Evolutionary conservation across 768 basidiomycete genomes (phyloP).

Genomic region (Lentinula detonsa): DNA sequence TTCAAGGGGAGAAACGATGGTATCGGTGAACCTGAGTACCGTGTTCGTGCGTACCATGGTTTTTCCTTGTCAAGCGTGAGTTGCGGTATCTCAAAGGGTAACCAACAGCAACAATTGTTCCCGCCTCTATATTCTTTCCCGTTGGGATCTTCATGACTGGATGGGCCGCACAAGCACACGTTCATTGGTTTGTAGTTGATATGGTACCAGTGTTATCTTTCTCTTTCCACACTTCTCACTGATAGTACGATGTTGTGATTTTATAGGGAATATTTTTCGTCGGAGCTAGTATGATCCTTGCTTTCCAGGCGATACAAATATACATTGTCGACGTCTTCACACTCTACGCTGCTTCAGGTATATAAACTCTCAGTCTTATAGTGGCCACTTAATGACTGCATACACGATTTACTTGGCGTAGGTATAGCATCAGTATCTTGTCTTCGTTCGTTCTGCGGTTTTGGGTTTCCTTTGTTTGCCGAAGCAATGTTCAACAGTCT

Average conservation of each 20-base stretch:
- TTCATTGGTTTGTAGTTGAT: conserved; percentile 70
- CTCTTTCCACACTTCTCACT: conserved; percentile 2
- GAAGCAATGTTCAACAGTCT: conserved; percentile 59
- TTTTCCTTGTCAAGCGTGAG: not conserved
- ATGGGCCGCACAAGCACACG: conserved; percentile 53
- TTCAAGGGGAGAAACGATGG: conserved; percentile 42
- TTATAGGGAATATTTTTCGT: conserved; percentile 49
- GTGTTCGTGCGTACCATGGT: conserved; percentile 33
- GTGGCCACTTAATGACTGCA: not conserved
- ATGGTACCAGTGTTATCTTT: conserved; percentile 31
- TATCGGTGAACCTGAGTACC: conserved; percentile 44
- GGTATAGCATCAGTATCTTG: conserved; percentile 48
- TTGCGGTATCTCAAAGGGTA: too few relatives aligned
- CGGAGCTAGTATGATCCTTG: conserved; percentile 52
- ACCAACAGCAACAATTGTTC: conserved; percentile 47
- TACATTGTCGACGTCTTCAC: conserved; percentile 68
- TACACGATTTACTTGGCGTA: conserved; percentile 34
- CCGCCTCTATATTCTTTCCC: conserved; percentile 55
- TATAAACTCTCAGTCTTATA: conserved; percentile 6
- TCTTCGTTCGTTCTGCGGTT: conserved; percentile 62
- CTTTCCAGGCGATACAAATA: conserved; percentile 57
- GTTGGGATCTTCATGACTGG: conserved; percentile 64
- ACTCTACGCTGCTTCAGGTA: conserved; percentile 62
- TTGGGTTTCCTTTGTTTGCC: conserved; percentile 75
- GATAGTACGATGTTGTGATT: not conserved